Evolutionary conservation across 2,329 filamentous ascomycete species (phyloP), one percentile per base, ranked within the genome.

Genomic region (Ophiostoma ulmi): DNA sequence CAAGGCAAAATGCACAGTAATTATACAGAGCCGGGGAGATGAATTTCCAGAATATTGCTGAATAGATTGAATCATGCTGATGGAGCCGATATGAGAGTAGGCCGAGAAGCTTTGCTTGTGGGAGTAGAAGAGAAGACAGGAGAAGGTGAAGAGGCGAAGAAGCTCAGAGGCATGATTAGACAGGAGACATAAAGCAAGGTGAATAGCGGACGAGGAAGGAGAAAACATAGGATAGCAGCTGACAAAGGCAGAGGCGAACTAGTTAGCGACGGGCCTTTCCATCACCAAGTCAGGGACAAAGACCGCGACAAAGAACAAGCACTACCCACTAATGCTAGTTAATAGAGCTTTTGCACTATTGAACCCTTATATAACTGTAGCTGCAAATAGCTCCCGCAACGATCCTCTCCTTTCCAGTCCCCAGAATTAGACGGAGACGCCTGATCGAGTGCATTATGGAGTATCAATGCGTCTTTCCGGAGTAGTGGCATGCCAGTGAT

Each of bases 381-480:
- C 44, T 48, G 44, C 44, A 38, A 61, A n/a, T 65, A 65, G 63
- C 63, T 38, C 35, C 35, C 31, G 63, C 63, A 63, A 63, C 58
- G 58, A n/a, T 58, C 22, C 52, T 58, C 58, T 20, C 58, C 58
- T 63, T 31, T 63, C 58, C 14, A 63, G 58, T 35, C 26, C 22
- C 22, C 26, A 63, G 58, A 35, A 36, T 36, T 63, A 4, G 52
- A 58, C 44, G 52, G 52, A 58, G n/a, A n/a, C 52, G 52, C 17
- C 52, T 58, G 22, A 58, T 58, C n/a, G 52, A 58, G 22, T 58
- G 22, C 52, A n/a, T 58, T 58, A 58, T 58, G 52, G 52, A 58
- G 52, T 58, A 48, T 48, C 17, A 48, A 48, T 48, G 44, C 44
- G 44, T n/a, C 44, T 48, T 48, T 48, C 44, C 17, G 44, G 44